Conservation (phyloP, 345 rosid genomes). For the Rhizophora apiculata region DNA sequence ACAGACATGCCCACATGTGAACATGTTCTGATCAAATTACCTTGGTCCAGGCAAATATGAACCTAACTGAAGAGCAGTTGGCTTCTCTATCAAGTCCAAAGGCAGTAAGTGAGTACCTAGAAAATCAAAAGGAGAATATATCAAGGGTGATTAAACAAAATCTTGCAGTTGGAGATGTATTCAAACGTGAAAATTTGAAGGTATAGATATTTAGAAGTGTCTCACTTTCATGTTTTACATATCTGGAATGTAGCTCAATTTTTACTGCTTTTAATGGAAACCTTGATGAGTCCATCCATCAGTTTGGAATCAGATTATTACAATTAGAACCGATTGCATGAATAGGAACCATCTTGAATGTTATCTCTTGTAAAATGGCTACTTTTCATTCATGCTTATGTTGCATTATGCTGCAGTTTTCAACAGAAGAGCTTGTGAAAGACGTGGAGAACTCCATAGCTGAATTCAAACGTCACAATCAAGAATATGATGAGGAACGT, state of each 20-base stretch:
- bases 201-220: conserved; percentile 24
- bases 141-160: conserved; percentile 61
- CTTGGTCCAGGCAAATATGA: conserved; percentile 62
- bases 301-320: no score
- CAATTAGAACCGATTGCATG: not conserved
- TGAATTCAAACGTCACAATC: conserved; percentile 73
- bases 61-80: conserved; percentile 67
- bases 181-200: conserved; percentile 73
- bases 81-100: conserved; percentile 76
- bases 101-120: conserved; percentile 74
- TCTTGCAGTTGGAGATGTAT: conserved; percentile 72
- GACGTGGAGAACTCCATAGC: conserved; percentile 73
- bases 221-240: not conserved
- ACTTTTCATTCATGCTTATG: not conserved
- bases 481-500: conserved; percentile 79
- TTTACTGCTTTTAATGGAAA: not conserved
- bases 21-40: conserved; percentile 15
- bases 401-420: conserved; percentile 43
- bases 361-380: not conserved
- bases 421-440: conserved; percentile 72
- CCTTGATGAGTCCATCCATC: no score
- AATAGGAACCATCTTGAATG: not conserved
- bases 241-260: not conserved
- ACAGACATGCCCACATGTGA: not conserved
- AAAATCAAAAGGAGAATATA: conserved; percentile 64